A percentile compares a stretch with the other conserved stretches of the same genome.
Conservation (phyloP, 352 stramenopile genomes). For the Pythium graminicola region DNA sequence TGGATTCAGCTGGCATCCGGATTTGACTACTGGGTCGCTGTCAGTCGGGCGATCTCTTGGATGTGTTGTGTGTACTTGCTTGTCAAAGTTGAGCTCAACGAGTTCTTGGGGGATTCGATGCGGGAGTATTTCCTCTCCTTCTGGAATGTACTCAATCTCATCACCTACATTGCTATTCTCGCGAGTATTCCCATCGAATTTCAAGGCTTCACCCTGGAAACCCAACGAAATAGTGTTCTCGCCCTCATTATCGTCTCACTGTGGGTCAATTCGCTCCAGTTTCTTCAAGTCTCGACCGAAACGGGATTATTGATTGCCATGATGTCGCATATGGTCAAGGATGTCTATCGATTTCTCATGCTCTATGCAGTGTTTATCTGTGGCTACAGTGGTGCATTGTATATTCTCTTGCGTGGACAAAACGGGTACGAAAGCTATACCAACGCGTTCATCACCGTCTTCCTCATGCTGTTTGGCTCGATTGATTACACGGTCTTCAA, state of each 20-base stretch:
- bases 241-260: constrained; percentile 55
- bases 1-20: constrained; percentile 34
- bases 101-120: constrained; percentile 36
- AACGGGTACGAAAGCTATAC: constrained; percentile 52
- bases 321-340: constrained; percentile 69
- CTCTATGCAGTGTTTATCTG: constrained; percentile 69
- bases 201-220: constrained; percentile 15
- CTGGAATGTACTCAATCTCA: constrained; percentile 52
- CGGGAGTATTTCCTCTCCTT: constrained; percentile 51
- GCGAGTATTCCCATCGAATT: constrained; percentile 51
- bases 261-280: constrained; percentile 65
- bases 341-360: constrained; percentile 61
- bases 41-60: constrained; percentile 39
- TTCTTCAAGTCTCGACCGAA: constrained; percentile 52
- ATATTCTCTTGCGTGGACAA: constrained; percentile 51
- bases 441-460: constrained; percentile 62
- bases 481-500: constrained; percentile 41
- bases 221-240: constrained; percentile 41
- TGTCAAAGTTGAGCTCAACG: constrained; percentile 39
- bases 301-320: constrained; percentile 66
- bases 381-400: constrained; percentile 67
- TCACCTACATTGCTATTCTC: constrained; percentile 41
- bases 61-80: constrained; percentile 46
- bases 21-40: constrained; percentile 42
- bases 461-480: constrained; percentile 67